These are phyloP conservation scores for Aspergillus felis DNA, from an alignment of 2,329 filamentous ascomycete species.

Conservation along the genomic window DNA sequence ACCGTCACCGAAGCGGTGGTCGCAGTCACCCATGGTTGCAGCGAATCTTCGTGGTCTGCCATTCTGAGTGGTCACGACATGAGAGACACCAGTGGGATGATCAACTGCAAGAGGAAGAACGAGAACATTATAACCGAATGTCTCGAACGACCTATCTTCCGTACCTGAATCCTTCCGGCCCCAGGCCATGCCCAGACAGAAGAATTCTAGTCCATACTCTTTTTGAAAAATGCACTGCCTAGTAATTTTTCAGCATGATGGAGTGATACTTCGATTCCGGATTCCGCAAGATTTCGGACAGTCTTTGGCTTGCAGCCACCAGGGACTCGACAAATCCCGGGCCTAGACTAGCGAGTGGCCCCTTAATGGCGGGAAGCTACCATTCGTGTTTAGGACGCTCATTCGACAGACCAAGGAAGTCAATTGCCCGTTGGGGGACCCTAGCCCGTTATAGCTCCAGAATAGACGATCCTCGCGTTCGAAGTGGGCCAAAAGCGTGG, in stretches of 20 bases:
- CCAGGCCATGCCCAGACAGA: background rate
- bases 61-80: conserved; percentile 1
- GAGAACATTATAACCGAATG: background rate
- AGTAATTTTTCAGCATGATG: background rate
- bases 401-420: background rate
- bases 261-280: background rate
- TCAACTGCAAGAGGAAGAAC: background rate
- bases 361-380: background rate
- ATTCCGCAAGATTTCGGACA: background rate
- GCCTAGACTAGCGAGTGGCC: background rate
- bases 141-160: background rate
- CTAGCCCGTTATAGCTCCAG: background rate
- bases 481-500: background rate
- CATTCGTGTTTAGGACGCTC: background rate
- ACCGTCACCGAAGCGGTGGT: conserved; percentile 43
- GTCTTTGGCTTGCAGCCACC: background rate
- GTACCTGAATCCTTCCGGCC: background rate
- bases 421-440: background rate
- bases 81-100: background rate
- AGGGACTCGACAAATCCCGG: background rate
- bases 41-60: conserved; percentile 19
- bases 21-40: conserved; percentile 44
- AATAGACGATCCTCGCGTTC: background rate
- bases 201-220: background rate
- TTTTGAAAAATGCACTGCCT: background rate